A percentile compares a stretch with the other conserved stretches of the same genome.
phyloP scores from a whole-genome alignment of 1,284 basidiomycete species.

The Ustilago lituana region DNA sequence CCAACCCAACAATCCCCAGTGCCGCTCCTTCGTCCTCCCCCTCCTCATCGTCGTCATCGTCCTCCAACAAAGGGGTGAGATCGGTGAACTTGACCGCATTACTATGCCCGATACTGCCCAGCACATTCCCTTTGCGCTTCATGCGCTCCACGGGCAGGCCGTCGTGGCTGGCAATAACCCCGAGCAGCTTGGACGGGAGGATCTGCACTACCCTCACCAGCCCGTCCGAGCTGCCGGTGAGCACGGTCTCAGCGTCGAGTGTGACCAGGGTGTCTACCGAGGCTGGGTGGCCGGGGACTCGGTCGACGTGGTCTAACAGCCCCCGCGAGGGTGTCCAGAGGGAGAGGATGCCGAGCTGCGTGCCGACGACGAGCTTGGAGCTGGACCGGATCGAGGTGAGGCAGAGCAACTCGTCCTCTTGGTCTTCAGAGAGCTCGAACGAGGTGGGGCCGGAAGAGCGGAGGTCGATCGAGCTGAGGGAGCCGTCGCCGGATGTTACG shows the following conservation, averaged over 20 bases:
- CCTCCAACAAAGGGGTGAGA: conserved; percentile 74
- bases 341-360: conserved; percentile 87
- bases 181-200: conserved; percentile 87
- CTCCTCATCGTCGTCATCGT: conserved; percentile 45
- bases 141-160: conserved; percentile 86
- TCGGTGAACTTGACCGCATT: conserved; percentile 86
- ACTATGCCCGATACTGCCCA: conserved; percentile 93
- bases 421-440: conserved; percentile 85
- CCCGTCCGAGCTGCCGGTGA: conserved; percentile 93
- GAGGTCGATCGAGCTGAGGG: conserved; percentile 84
- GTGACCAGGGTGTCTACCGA: conserved; percentile 74
- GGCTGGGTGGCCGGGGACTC: conserved; percentile 83
- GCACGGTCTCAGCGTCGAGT: conserved; percentile 75
- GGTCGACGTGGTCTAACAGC: conserved; percentile 91
- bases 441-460: conserved; percentile 69
- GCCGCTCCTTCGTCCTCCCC: conserved; percentile 28
- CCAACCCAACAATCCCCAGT: conserved; percentile 17
- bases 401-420: conserved; percentile 92
- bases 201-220: conserved; percentile 88
- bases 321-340: conserved; percentile 87
- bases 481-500: conserved; percentile 79
- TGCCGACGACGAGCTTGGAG: conserved; percentile 85
- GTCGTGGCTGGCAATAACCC: conserved; percentile 88
- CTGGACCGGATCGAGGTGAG: conserved; percentile 83
- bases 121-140: conserved; percentile 77